Base-by-base conservation (phyloP, 805 yeast genomes). In the Isabelozyma heimii region DNA sequence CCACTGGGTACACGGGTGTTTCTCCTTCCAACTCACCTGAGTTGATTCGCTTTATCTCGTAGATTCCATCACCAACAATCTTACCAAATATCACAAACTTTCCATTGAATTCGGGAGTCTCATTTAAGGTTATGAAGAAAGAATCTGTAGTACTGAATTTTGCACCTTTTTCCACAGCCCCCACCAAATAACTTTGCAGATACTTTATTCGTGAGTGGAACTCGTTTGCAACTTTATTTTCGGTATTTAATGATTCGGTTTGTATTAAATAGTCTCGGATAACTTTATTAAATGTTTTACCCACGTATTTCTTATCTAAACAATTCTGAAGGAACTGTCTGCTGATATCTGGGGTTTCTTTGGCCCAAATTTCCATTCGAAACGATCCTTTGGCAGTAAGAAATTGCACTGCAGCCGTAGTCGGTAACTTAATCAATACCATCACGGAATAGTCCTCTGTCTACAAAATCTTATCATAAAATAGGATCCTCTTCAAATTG, bases 301-400 rank as follows among this genome's bases (percentile, higher is more conserved):
- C 76, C 43, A 63, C 62, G 56, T 73, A 83, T 38, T 55, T 58
- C 8, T 76, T 75, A 49, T 76, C 65, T 13, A 72, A 40, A 53
- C 86, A 79, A 37, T 69, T 70, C 45, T 72, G 69, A n/a, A 87
- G 58, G 54, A 87, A 85, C 37, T 59, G 57, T 35, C 73, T 58
- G 28, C 77, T 58, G 1, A 82, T 73, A 0, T 53, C 51, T 0
- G 91, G 90, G 3, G 79, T 63, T 59, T 87, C 89, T 54, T 81
- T 81, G 10, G 91, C 88, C 83, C 86, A 87, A 6, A 87, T 61
- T 49, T 83, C 91, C 1, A 86, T 62, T 24, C 75, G 80, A 0
- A 87, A 63, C 2, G 70, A 65, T 0, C 92, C 92, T 47, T 80
- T 82, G 2, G 79, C 67, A 0, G 92, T 85, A 14, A 62, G 55